phyloP scores from a whole-genome alignment of 1,139 yeast species.

The Kodamaea suecica region DNA sequence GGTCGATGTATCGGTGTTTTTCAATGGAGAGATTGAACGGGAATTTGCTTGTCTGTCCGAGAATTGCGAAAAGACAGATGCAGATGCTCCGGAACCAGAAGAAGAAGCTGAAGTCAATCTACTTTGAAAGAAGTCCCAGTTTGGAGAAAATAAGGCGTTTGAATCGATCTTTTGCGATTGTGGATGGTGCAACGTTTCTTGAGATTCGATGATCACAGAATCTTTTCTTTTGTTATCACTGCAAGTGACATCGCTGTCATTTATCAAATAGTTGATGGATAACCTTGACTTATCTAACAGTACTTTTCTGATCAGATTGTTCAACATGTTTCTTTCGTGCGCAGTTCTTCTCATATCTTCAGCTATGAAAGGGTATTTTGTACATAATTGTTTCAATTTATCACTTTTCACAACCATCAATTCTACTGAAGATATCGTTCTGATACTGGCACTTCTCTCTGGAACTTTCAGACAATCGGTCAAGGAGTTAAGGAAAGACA shows the following conservation, averaged over 20 bases:
- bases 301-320: slow-evolving; percentile 12
- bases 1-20: slow-evolving; percentile 11
- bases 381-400: slow-evolving; percentile 50
- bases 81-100: slow-evolving; percentile 5
- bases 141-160: slow-evolving; percentile 12
- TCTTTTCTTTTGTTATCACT: neutral
- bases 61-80: slow-evolving; percentile 5
- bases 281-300: slow-evolving; percentile 13
- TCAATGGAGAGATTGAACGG: slow-evolving; percentile 26
- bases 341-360: slow-evolving; percentile 64
- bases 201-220: neutral
- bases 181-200: slow-evolving; percentile 13
- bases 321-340: slow-evolving; percentile 37
- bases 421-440: slow-evolving; percentile 59
- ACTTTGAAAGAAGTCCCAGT: slow-evolving; percentile 14
- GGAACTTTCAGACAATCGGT: slow-evolving; percentile 26
- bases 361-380: slow-evolving; percentile 54
- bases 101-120: slow-evolving; percentile 4
- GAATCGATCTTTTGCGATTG: slow-evolving; percentile 9
- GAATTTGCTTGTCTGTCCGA: slow-evolving; percentile 12
- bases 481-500: slow-evolving; percentile 59
- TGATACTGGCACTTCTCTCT: slow-evolving; percentile 56
- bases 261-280: slow-evolving; percentile 23
- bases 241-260: slow-evolving; percentile 10
- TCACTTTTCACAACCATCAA: slow-evolving; percentile 57